Evolutionary conservation across 2,329 filamentous ascomycete genomes (phyloP), one percentile per base, ranked within the genome.

Genomic region (Clarireedia hainanense): DNA sequence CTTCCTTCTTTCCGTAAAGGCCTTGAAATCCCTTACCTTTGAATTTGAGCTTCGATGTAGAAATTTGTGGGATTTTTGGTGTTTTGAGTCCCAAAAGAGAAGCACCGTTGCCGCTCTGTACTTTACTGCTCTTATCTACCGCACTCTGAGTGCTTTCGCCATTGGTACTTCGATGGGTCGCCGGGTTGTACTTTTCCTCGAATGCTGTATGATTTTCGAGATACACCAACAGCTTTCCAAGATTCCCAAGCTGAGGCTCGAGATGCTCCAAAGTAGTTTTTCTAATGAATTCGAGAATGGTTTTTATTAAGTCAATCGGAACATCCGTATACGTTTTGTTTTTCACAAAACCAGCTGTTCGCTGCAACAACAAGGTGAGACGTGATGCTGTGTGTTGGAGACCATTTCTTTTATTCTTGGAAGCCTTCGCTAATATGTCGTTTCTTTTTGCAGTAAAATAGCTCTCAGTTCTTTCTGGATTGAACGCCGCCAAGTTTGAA

Each of bases 401-500:
- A 14, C 64, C 61, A 24, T 66, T 57, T 50, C 66, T 63, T 40
- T 55, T 64, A 59, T 49, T 57, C 57, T 48, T 67, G 58, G 24
- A 67, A 57, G 24, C 61, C 43, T 6, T 61, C 56, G 37, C 63
- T 37, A 54, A 27, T 47, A 30, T 64, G 55, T 52, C 61, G 58
- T 39, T 64, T 46, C 50, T 67, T 64, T 55, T 65, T 61, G 46
- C 60, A 57, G 15, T 58, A 36, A 48, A 63, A 60, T 36, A 39
- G 23, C 42, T 51, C 15, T 56, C 50, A 14, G 45, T 48, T 20
- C 60, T 61, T 26, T 59, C 47, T 10, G 58, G 57, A n/a, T 60
- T 61, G 55, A 62, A 69, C 6, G 65, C 67, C 23, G 60, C 60
- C 23, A 64, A 65, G 10, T 58, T 61, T n/a, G 63, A 65, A 20